Percentiles rank a stretch among this genome's conserved stretches.
These are phyloP conservation scores for Medicago ruthenica DNA, from an alignment of 306 rosid species.

Conservation along the genomic window DNA sequence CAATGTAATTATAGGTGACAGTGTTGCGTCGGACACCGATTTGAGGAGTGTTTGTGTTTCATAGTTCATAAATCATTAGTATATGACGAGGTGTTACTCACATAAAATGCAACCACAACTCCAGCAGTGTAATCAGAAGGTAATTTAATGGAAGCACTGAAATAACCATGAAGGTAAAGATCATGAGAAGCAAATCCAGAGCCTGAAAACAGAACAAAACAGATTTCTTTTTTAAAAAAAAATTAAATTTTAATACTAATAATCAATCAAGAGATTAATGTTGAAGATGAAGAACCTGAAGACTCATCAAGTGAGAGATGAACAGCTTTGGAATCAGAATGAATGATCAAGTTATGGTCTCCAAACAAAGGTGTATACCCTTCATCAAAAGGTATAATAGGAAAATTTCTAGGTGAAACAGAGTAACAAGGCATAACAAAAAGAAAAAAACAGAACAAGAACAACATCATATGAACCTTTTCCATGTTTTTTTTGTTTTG, in stretches of 20 bases:
- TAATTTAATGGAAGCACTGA: conserved; percentile 91
- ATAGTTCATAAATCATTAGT: too few relatives aligned
- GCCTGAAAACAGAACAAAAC: conserved; percentile 54
- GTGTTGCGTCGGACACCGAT: too few relatives aligned
- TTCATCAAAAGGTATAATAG: conserved; percentile 77
- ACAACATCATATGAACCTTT: conserved; percentile 40
- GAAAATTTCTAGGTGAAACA: conserved; percentile 57
- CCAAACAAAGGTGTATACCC: conserved; percentile 86
- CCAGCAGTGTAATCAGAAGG: conserved; percentile 97
- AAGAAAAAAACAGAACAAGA: conserved; percentile 42
- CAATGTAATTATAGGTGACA: too few relatives aligned
- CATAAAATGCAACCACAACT: conserved; percentile 95
- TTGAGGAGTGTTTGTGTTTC: too few relatives aligned
- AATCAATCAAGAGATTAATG: background rate
- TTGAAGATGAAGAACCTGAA: conserved; percentile 59
- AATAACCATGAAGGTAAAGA: conserved; percentile 84
- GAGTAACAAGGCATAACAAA: conserved; percentile 56
- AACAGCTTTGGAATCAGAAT: conserved; percentile 78
- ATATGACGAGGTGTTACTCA: conserved; percentile 49
- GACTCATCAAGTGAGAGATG: conserved; percentile 82
- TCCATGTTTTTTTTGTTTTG: conserved; percentile 50
- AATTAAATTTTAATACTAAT: background rate
- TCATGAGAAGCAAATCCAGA: conserved; percentile 98
- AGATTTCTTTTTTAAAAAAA: too few relatives aligned
- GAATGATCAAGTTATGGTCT: conserved; percentile 68